Percentiles rank a stretch among this genome's conserved stretches.
Conservation (phyloP, 1,284 basidiomycete species). For the Crocinoboletus sp. region DNA sequence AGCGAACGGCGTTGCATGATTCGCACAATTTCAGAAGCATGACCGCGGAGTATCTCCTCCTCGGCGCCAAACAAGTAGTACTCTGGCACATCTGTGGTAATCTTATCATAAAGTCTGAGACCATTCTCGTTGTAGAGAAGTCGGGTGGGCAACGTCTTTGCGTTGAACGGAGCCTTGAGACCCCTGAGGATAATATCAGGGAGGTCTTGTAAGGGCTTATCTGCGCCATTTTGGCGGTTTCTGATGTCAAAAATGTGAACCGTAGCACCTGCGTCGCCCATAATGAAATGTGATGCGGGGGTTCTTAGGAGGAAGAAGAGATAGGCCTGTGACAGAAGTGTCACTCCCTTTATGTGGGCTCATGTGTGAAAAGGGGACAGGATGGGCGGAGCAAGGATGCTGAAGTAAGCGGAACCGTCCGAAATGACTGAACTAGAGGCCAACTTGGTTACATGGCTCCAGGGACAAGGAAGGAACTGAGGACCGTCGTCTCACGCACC, state of each 20-base stretch:
- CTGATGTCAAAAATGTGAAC: conserved; percentile 27
- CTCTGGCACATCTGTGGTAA: conserved; percentile 77
- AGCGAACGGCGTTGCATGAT: conserved; percentile 57
- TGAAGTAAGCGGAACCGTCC: conserved; percentile 27
- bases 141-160: conserved; percentile 76
- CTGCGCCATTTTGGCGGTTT: conserved; percentile 3
- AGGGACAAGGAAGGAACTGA: too few species aligned
- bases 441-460: too few species aligned
- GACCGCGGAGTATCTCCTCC: conserved; percentile 61
- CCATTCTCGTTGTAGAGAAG: conserved; percentile 87
- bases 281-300: conserved; percentile 1
- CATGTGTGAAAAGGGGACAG: background rate
- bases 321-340: too few species aligned
- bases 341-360: conserved; percentile 13
- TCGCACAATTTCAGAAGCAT: conserved; percentile 63
- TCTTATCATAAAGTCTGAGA: conserved; percentile 77
- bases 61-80: conserved; percentile 88
- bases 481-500: too few species aligned
- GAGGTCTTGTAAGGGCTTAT: conserved; percentile 31
- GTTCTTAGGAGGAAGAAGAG: background rate
- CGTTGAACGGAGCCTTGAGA: conserved; percentile 47
- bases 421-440: too few species aligned
- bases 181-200: conserved; percentile 49
- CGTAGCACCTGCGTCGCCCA: conserved; percentile 22
- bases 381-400: conserved; percentile 1